A percentile compares a stretch with the other conserved stretches of the same genome.
Conservation (phyloP, 164 flowering plant species). For the Berberis thunbergii region DNA sequence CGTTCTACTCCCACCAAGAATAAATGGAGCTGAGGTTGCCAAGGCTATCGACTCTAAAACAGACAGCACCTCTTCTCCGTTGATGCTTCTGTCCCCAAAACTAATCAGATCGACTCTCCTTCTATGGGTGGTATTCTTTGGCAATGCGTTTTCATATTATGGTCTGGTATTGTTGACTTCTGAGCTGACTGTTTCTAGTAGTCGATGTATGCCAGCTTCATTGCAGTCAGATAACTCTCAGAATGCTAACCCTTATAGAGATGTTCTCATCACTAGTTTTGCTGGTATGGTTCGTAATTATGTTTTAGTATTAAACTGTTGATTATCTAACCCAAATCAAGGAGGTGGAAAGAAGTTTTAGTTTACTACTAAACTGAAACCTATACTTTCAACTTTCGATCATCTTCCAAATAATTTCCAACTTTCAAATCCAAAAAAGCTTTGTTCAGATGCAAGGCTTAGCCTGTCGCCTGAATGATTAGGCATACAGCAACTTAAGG, state of each 20-base stretch:
- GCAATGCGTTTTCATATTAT: conserved; percentile 86
- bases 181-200: conserved; percentile 38
- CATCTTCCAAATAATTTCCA: no score
- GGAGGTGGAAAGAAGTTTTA: no score
- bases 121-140: conserved; percentile 81
- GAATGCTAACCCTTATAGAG: conserved; percentile 32
- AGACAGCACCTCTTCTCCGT: conserved; percentile 30
- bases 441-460: no score
- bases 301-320: neutral
- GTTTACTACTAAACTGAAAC: no score
- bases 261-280: conserved; percentile 78
- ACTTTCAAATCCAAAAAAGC: no score
- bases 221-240: conserved; percentile 19
- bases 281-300: conserved; percentile 48
- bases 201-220: conserved; percentile 25
- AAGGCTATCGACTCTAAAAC: conserved; percentile 17
- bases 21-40: conserved; percentile 11
- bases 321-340: no score
- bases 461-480: no score
- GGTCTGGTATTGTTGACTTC: conserved; percentile 88
- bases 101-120: conserved; percentile 65
- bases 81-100: conserved; percentile 60
- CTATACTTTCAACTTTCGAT: no score
- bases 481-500: no score
- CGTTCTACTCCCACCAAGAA: conserved; percentile 27